phyloP scores from a whole-genome alignment of 106 monocot genomes.

The Dioscorea zingiberensis region DNA sequence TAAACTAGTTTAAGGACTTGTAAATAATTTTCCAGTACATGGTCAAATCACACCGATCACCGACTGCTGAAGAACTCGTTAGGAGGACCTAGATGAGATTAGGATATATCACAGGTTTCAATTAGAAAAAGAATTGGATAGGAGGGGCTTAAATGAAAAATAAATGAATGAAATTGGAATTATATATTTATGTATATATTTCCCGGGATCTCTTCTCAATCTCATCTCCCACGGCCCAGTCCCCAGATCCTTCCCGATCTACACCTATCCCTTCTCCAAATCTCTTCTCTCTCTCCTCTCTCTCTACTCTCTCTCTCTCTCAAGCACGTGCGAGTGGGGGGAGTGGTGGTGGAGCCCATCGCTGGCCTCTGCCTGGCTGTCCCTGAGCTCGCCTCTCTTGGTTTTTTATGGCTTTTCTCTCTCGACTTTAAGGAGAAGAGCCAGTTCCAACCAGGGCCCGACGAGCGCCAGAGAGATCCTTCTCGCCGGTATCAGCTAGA shows the following conservation, averaged over 20 bases:
- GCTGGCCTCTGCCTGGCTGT: not conserved
- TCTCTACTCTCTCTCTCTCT: slow-evolving; percentile 1
- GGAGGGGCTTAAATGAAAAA: too few species aligned
- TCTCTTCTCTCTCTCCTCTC: not conserved
- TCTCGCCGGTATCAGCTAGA: not conserved
- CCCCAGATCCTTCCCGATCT: not conserved
- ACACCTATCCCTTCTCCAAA: not conserved
- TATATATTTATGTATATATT: too few species aligned
- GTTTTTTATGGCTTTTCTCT: not conserved
- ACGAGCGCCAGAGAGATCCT: not conserved
- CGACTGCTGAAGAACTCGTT: too few species aligned
- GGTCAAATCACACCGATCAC: too few species aligned
- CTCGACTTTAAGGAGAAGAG: not conserved
- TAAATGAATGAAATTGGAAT: too few species aligned
- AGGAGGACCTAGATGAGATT: too few species aligned
- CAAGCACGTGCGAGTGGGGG: slow-evolving; percentile 1
- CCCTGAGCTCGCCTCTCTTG: not conserved
- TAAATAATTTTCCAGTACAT: too few species aligned
- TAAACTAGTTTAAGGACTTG: too few species aligned
- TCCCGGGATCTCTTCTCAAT: too few species aligned
- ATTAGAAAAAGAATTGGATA: too few species aligned
- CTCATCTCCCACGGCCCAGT: too few species aligned
- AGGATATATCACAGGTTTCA: too few species aligned
- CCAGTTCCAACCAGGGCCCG: not conserved
- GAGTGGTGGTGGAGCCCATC: slow-evolving; percentile 8